Evolutionary conservation across 768 basidiomycete genomes (phyloP).

Genomic region (Rickenella mellea): DNA sequence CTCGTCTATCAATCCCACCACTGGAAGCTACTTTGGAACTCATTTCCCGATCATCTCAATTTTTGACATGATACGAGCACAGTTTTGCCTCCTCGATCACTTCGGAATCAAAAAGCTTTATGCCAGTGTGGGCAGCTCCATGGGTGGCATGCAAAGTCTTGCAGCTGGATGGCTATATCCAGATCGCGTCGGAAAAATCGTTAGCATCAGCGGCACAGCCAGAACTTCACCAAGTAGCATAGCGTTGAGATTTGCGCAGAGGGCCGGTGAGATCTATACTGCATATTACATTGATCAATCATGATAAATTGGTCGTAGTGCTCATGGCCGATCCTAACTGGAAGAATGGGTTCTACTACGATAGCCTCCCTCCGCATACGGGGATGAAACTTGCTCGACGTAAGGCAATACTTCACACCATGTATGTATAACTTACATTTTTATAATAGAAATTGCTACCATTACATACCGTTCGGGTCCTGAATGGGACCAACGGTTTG

Average conservation of each 20-base stretch:
- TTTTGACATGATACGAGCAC: slow-evolving; percentile 96
- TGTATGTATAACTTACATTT: slow-evolving; percentile 1
- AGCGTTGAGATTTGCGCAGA: slow-evolving; percentile 92
- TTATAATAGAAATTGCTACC: slow-evolving; percentile 81
- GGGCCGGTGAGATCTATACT: slow-evolving; percentile 62
- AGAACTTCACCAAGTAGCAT: slow-evolving; percentile 86
- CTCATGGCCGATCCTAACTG: slow-evolving; percentile 99
- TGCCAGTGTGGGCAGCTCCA: slow-evolving; percentile 88
- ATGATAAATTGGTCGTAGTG: slow-evolving; percentile 38
- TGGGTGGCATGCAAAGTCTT: slow-evolving; percentile 98
- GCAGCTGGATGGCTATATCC: slow-evolving; percentile 93
- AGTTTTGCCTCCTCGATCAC: slow-evolving; percentile 78
- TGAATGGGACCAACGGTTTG: slow-evolving; percentile 99
- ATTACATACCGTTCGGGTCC: slow-evolving; percentile 99
- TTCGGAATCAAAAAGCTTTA: slow-evolving; percentile 79
- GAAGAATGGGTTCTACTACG: slow-evolving; percentile 99
- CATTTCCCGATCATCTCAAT: slow-evolving; percentile 86
- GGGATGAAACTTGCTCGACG: slow-evolving; percentile 99
- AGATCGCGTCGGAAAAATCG: slow-evolving; percentile 78
- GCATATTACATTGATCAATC: background rate
- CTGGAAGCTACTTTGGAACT: slow-evolving; percentile 73
- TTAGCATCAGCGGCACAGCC: slow-evolving; percentile 92
- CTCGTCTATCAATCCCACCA: slow-evolving; percentile 65
- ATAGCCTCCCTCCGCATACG: slow-evolving; percentile 86
- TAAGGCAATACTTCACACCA: slow-evolving; percentile 28